phyloP scores from a whole-genome alignment of 768 basidiomycete species.

The Strobilomyces dryophilus region DNA sequence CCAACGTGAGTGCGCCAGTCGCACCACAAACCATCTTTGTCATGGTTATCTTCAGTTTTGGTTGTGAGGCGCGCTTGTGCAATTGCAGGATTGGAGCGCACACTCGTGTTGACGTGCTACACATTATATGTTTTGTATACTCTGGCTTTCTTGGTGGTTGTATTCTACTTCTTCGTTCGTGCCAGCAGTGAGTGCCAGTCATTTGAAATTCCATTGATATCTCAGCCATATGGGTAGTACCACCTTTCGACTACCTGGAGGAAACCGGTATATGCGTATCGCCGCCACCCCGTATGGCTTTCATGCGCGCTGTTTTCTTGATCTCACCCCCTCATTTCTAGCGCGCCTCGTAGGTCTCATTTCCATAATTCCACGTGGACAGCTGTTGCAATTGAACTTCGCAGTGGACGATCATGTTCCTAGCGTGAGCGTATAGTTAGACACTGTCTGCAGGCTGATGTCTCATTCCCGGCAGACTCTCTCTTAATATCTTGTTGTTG shows the following conservation, averaged over 20 bases:
- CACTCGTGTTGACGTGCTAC: background rate
- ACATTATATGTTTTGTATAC: constrained; percentile 12
- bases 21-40: background rate
- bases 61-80: constrained; percentile 24
- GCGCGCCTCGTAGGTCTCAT: constrained; percentile 8
- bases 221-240: background rate
- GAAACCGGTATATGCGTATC: constrained; percentile 11
- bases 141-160: background rate
- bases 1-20: constrained; percentile 14
- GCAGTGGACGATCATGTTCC: constrained; percentile 15
- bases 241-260: constrained; percentile 5
- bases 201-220: background rate
- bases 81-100: constrained; percentile 13
- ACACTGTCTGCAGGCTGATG: background rate
- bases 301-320: background rate
- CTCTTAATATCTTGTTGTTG: constrained; percentile 13
- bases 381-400: background rate
- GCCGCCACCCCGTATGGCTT: constrained; percentile 9
- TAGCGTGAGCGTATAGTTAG: constrained; percentile 7
- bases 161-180: background rate
- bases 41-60: constrained; percentile 12
- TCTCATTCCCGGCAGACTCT: constrained; percentile 8
- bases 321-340: constrained; percentile 3
- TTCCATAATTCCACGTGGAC: background rate
- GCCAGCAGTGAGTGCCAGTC: background rate